Evolutionary conservation across 495 filamentous ascomycete species (phyloP), one percentile per base, ranked within the genome.

Genomic region (Cladorrhinum samala): DNA sequence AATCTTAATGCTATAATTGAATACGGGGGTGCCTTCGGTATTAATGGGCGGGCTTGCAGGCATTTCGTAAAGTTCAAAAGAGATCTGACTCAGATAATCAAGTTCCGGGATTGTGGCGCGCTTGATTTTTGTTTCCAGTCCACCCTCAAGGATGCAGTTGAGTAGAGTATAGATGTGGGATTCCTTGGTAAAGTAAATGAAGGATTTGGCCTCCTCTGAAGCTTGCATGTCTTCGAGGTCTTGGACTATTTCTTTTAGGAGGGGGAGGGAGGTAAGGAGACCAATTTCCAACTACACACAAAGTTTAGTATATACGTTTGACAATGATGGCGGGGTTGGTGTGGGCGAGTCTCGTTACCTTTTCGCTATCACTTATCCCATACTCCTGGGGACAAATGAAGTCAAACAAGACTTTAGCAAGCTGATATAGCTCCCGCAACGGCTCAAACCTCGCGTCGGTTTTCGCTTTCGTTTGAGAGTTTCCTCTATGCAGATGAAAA

Each of bases 141-240:
- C 93, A 55, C 93, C 93, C 71, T 96, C 93, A 27, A 98, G 76
- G 56, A 98, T 96, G 68, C 94, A 97, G 70, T 98, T 98, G 43
- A 98, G 79, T 25, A 98, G 79, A 16, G 93, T 97, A 72, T 98
- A 98, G 59, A 98, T 96, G 60, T 98, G 93, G 4, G 88, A 93
- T 73, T 98, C 93, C 65, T 98, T 98, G 23, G 93, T 98, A 66
- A 98, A 98, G 71, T 98, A 98, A 73, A 97, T 85, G 74, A 96
- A 96, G 3, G 86, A 91, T 63, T 96, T 96, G 17, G 90, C 91
- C 64, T 91, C 87, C 45, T 88, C 81, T 0, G 87, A 91, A 3
- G 93, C 92, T 70, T 97, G 93, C 58, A 97, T 88, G 66, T 96
- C 90, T 72, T 98, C 93, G n/a, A 98, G 77, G 64, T 97, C 90